Evolutionary conservation across 768 basidiomycete species (phyloP).

Genomic region (Vararia minispora): DNA sequence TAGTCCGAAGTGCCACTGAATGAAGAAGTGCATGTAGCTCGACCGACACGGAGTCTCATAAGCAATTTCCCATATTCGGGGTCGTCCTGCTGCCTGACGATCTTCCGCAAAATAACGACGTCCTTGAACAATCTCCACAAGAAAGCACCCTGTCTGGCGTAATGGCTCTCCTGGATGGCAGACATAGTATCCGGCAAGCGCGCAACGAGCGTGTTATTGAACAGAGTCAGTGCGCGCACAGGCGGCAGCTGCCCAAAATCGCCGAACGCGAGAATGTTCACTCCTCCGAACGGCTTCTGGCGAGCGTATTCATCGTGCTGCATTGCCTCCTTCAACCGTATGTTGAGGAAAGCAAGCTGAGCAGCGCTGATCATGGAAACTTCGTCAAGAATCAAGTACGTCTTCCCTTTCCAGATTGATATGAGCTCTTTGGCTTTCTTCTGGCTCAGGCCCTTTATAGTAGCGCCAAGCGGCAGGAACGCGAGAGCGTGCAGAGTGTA

Average conservation of each 20-base stretch:
- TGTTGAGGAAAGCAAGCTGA: background rate
- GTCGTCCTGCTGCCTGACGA: background rate
- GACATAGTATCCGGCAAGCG: background rate
- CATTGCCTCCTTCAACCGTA: background rate
- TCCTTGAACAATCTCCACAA: background rate
- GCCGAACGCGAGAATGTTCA: background rate
- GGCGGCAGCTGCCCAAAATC: constrained; percentile 1
- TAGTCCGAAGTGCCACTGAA: background rate
- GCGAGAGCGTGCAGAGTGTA: too few relatives aligned
- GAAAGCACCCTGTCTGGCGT: background rate
- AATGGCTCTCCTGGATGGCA: background rate
- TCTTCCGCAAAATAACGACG: background rate
- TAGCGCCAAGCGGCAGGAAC: too few relatives aligned
- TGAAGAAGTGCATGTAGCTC: background rate
- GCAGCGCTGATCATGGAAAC: background rate
- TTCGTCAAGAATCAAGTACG: background rate
- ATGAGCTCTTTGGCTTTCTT: too few relatives aligned
- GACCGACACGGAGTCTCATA: background rate
- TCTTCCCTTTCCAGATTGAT: too few relatives aligned
- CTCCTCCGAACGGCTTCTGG: background rate
- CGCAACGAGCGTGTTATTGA: background rate
- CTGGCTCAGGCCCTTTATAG: too few relatives aligned
- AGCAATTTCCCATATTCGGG: background rate
- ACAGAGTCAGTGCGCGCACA: background rate
- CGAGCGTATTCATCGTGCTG: background rate